phyloP scores from a whole-genome alignment of 225 moss, liverwort and hornwort genomes.

The Pseudoscleropodium purum region DNA sequence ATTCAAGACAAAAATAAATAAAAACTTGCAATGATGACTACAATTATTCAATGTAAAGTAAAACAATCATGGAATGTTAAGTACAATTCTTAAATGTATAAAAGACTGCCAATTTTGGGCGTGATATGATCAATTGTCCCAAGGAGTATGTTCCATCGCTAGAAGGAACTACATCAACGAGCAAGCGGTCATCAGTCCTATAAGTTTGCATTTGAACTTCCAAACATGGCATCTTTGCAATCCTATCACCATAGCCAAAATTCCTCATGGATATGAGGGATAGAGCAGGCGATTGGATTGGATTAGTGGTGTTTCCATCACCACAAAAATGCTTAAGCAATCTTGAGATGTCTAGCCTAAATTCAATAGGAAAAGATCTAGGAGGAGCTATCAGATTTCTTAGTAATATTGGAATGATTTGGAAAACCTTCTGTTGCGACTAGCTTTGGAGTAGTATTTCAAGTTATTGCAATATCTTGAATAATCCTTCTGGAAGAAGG shows the following conservation, averaged over 20 bases:
- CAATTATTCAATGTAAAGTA: background rate
- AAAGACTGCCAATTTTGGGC: background rate
- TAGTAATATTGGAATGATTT: background rate
- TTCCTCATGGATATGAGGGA: background rate
- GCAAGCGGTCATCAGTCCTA: background rate
- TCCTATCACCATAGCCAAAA: background rate
- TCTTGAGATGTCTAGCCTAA: background rate
- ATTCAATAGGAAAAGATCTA: background rate
- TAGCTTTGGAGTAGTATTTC: constrained; percentile 5
- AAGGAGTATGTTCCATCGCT: background rate
- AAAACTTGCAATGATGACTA: background rate
- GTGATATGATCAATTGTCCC: background rate
- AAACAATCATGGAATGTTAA: background rate
- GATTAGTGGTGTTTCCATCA: background rate
- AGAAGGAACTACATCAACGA: background rate
- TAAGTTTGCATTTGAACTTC: background rate
- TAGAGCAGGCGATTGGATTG: background rate
- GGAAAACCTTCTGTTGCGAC: background rate
- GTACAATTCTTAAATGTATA: background rate
- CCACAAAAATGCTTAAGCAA: background rate
- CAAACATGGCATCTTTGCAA: background rate
- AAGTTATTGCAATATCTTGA: constrained; percentile 15
- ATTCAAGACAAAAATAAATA: background rate
- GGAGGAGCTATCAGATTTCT: background rate
- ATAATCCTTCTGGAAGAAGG: constrained; percentile 1